A percentile compares a stretch with the other conserved stretches of the same genome.
These are phyloP conservation scores for Colletotrichum godetiae DNA, from an alignment of 2,329 filamentous ascomycete species.

Conservation along the genomic window DNA sequence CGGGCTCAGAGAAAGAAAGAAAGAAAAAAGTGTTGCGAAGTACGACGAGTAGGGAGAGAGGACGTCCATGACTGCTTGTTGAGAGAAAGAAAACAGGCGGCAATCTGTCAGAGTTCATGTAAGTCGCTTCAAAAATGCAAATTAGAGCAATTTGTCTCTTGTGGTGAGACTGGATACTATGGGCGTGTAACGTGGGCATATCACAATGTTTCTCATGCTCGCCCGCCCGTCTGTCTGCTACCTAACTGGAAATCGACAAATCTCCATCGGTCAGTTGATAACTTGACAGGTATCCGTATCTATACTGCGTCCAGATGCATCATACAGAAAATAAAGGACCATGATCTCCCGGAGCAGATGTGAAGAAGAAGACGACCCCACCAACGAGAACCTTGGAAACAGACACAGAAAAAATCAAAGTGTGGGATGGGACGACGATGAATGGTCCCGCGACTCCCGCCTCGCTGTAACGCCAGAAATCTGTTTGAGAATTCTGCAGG, in stretches of 20 bases:
- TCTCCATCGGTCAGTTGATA: neutral
- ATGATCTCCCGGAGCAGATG: neutral
- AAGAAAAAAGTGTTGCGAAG: neutral
- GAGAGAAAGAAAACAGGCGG: neutral
- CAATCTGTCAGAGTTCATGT: neutral
- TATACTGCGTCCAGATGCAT: too few species aligned
- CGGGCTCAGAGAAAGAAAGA: neutral
- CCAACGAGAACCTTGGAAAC: neutral
- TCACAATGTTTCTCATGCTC: neutral
- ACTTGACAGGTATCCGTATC: neutral
- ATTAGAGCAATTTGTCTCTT: neutral
- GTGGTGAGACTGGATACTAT: neutral
- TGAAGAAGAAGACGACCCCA: neutral
- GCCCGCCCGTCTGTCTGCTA: neutral
- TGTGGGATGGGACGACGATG: conserved; percentile 30
- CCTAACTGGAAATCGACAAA: neutral
- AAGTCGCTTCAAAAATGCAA: neutral
- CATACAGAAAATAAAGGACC: neutral
- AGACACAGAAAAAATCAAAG: neutral
- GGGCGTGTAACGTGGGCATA: neutral
- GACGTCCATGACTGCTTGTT: neutral
- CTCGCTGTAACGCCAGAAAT: conserved; percentile 29
- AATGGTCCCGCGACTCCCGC: conserved; percentile 27
- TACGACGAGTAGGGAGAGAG: neutral
- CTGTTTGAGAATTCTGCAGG: conserved; percentile 41